Percentiles rank a stretch among this genome's conserved stretches.
Conservation (phyloP, 495 filamentous ascomycete species). For the Aspergillus panamensis region DNA sequence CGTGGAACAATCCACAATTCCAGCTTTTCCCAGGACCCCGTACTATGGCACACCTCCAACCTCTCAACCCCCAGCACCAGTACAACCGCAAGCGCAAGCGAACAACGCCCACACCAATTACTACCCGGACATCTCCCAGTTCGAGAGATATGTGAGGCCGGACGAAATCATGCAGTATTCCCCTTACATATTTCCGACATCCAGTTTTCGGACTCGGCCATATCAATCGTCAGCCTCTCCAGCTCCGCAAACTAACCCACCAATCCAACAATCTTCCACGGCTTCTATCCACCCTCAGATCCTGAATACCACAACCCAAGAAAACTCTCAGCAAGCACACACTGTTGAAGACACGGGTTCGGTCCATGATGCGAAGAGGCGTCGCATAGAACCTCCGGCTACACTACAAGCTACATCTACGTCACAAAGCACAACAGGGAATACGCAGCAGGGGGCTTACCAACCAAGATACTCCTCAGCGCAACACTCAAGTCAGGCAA, state of each 20-base stretch:
- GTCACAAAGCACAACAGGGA: not conserved
- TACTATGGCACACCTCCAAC: constrained; percentile 5
- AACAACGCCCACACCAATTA: constrained; percentile 1
- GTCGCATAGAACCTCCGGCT: constrained; percentile 1
- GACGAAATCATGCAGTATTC: constrained; percentile 9
- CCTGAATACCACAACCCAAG: not conserved
- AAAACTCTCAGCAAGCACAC: not conserved
- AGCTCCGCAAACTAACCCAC: not conserved
- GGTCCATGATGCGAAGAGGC: constrained; percentile 7
- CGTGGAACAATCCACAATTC: constrained; percentile 2
- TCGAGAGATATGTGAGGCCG: constrained; percentile 6
- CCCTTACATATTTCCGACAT: constrained; percentile 2
- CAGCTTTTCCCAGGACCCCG: constrained; percentile 1
- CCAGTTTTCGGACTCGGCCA: not conserved
- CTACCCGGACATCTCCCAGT: constrained; percentile 5
- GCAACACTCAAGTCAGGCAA: not conserved
- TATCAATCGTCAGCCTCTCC: not conserved
- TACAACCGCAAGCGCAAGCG: not conserved
- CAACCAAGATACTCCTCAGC: not conserved
- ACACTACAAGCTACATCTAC: not conserved
- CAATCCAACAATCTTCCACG: constrained; percentile 6
- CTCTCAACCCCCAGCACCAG: not conserved
- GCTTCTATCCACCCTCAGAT: not conserved
- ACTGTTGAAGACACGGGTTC: not conserved
- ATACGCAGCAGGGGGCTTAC: not conserved